Percentiles rank a stretch among this genome's conserved stretches.
These are phyloP conservation scores for Candida oleophila DNA, from an alignment of 805 yeast species.

Conservation along the genomic window DNA sequence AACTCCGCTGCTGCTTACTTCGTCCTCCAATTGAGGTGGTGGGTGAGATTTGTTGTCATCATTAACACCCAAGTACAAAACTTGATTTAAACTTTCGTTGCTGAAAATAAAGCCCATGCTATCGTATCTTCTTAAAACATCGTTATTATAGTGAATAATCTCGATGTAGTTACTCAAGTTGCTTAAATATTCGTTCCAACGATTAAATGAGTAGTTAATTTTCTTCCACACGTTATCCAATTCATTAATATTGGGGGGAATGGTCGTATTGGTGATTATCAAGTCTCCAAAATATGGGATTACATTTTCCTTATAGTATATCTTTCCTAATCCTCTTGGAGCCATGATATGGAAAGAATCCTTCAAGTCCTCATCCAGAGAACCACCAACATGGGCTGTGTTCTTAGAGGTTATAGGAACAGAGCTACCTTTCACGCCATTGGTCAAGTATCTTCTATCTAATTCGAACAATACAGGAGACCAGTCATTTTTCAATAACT, in stretches of 20 bases:
- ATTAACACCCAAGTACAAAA: conserved; percentile 39
- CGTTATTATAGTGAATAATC: conserved; percentile 38
- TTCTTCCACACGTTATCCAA: conserved; percentile 66
- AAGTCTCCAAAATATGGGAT: conserved; percentile 92
- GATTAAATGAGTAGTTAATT: conserved; percentile 67
- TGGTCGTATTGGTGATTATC: conserved; percentile 44
- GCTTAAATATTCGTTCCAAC: conserved; percentile 77
- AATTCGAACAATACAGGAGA: conserved; percentile 89
- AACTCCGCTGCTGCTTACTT: conserved; percentile 2
- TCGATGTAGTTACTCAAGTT: conserved; percentile 45
- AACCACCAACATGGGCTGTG: conserved; percentile 4
- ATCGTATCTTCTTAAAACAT: conserved; percentile 38
- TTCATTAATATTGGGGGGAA: conserved; percentile 41
- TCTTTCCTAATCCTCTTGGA: conserved; percentile 81
- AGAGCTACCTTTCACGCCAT: conserved; percentile 16
- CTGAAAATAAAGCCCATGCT: conserved; percentile 43
- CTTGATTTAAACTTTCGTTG: conserved; percentile 43
- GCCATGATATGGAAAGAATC: conserved; percentile 74
- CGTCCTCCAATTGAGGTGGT: conserved; percentile 11
- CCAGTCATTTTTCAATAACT: conserved; percentile 76
- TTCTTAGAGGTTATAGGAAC: not conserved
- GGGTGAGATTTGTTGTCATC: conserved; percentile 22
- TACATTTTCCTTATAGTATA: conserved; percentile 72
- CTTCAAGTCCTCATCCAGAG: conserved; percentile 13
- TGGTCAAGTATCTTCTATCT: conserved; percentile 65